phyloP scores from a whole-genome alignment of 768 basidiomycete species.

The Leucosporidium creatinivorum region DNA sequence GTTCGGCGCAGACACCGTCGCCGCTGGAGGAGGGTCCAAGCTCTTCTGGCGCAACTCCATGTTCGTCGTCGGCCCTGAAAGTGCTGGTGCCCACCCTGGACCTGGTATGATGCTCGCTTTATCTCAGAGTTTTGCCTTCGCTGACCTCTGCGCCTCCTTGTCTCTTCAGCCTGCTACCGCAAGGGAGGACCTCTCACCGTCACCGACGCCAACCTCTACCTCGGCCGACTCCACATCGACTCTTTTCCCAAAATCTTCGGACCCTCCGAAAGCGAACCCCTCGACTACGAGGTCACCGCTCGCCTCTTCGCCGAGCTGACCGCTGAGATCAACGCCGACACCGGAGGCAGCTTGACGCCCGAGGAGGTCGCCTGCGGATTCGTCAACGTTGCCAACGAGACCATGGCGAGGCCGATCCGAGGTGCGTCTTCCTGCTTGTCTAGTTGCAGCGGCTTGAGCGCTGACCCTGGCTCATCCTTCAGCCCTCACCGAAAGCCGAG shows the following conservation, averaged over 20 bases:
- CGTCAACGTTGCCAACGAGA: slow-evolving; percentile 92
- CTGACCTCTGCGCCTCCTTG: too few species aligned
- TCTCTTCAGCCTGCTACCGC: slow-evolving; percentile 62
- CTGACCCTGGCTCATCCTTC: slow-evolving; percentile 48
- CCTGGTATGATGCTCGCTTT: slow-evolving; percentile 43
- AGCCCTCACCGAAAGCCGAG: slow-evolving; percentile 78
- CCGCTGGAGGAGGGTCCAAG: slow-evolving; percentile 88
- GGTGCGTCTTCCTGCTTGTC: too few species aligned
- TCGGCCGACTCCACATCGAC: slow-evolving; percentile 78
- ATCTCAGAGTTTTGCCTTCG: slow-evolving; percentile 35
- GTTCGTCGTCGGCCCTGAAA: slow-evolving; percentile 83
- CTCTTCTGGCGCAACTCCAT: slow-evolving; percentile 82
- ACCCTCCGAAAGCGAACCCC: slow-evolving; percentile 71
- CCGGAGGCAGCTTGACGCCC: slow-evolving; percentile 46
- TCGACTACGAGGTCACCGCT: slow-evolving; percentile 66
- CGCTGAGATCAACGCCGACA: slow-evolving; percentile 60
- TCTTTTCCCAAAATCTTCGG: slow-evolving; percentile 98
- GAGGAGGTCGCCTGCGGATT: slow-evolving; percentile 91
- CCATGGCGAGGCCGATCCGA: slow-evolving; percentile 71
- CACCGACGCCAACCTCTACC: slow-evolving; percentile 83
- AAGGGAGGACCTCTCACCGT: slow-evolving; percentile 74
- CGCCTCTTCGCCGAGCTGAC: slow-evolving; percentile 61
- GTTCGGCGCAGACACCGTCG: slow-evolving; percentile 57
- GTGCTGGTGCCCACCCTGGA: slow-evolving; percentile 90
- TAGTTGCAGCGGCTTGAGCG: too few species aligned